Conservation (phyloP, 1,284 basidiomycete species). For the Apiotrichum sp. region DNA sequence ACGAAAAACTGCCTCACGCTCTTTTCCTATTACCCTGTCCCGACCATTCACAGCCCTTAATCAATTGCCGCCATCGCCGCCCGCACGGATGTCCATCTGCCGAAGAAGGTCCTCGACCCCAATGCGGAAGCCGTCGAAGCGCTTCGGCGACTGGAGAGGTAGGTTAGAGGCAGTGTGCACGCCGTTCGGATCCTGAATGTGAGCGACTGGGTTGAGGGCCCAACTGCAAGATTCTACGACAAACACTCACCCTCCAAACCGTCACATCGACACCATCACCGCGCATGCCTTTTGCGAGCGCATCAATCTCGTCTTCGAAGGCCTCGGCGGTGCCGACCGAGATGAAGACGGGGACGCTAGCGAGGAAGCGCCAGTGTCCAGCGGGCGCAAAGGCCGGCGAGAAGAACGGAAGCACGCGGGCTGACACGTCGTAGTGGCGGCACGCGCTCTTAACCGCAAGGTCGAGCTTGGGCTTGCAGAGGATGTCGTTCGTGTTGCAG, state of each 20-base stretch:
- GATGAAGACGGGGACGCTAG: slow-evolving; percentile 23
- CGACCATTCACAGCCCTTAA: no score
- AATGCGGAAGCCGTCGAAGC: background rate
- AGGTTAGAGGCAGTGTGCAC: background rate
- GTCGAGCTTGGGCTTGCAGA: slow-evolving; percentile 6
- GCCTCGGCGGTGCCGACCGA: slow-evolving; percentile 35
- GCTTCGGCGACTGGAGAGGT: background rate
- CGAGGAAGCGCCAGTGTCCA: slow-evolving; percentile 8
- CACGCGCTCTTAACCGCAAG: slow-evolving; percentile 11
- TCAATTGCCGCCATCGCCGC: background rate
- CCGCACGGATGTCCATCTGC: background rate
- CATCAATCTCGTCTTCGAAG: slow-evolving; percentile 29
- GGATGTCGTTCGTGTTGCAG: slow-evolving; percentile 11
- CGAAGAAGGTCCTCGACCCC: background rate
- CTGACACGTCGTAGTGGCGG: slow-evolving; percentile 14
- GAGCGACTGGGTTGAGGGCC: no score
- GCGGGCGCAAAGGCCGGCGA: slow-evolving; percentile 18
- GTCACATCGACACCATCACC: slow-evolving; percentile 27
- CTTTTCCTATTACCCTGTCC: no score
- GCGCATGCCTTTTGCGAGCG: slow-evolving; percentile 27
- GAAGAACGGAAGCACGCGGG: slow-evolving; percentile 15
- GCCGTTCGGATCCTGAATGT: background rate
- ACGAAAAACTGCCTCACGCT: no score
- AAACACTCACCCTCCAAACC: slow-evolving; percentile 3
- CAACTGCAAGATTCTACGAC: background rate